A percentile compares a stretch with the other conserved stretches of the same genome.
phyloP scores from a whole-genome alignment of 371 early-diverging fungal genomes.

The Mortierella sp. region DNA sequence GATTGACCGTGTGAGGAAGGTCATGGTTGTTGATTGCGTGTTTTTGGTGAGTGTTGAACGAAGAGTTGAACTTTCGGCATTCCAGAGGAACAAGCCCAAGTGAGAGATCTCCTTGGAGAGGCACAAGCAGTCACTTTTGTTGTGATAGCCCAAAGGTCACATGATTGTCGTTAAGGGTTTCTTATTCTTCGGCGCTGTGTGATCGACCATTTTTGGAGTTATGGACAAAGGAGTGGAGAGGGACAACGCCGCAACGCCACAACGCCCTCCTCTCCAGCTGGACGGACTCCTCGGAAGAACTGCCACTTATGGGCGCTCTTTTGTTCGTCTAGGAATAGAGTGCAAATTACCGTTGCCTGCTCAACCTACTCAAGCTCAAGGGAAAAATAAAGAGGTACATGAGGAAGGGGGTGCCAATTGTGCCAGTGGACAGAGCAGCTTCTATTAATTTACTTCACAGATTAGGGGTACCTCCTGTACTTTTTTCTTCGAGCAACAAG shows the following conservation, averaged over 20 bases:
- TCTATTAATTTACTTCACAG: no score
- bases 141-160: background rate
- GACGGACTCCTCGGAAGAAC: background rate
- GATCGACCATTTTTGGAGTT: background rate
- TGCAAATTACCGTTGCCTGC: no score
- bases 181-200: background rate
- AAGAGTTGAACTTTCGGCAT: background rate
- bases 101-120: background rate
- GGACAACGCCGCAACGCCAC: no score
- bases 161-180: background rate
- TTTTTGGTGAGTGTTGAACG: background rate
- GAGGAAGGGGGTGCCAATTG: no score
- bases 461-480: no score
- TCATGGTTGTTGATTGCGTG: slow-evolving; percentile 16
- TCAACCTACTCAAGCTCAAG: no score
- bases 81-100: background rate
- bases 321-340: no score
- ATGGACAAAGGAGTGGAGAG: background rate
- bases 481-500: no score
- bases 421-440: no score
- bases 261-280: background rate
- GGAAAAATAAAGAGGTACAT: no score
- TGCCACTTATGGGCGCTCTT: no score
- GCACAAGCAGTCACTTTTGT: slow-evolving; percentile 8
- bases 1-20: slow-evolving; percentile 34